Base-by-base conservation (phyloP, 2,329 filamentous ascomycete genomes). In the Ophiostoma fasciatum region DNA sequence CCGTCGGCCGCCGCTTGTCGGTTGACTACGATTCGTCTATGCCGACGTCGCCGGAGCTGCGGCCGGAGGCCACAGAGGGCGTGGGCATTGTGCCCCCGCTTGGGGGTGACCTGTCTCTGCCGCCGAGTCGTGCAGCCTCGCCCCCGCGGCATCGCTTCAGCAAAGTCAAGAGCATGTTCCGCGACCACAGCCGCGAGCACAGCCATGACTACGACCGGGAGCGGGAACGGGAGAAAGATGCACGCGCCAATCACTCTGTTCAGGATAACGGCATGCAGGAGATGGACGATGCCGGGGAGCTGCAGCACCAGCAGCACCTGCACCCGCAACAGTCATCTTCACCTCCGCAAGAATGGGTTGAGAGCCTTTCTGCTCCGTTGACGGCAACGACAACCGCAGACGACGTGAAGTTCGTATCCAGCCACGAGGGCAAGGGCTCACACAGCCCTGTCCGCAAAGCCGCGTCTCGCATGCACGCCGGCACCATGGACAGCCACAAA, bases 61-160 rank as follows among this genome's bases (percentile, higher is more conserved):
- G 59, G 25, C 50, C 60, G 5, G 12, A 46, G 8, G 45, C 63
- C 53, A 51, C 64, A 41, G 55, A 71, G 47, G 46, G 60, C 46
- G 21, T 44, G 7, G 55, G 58, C 2, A 62, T 68, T 22, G 65
- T 78, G 35, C 71, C 73, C 4, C 66, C 66, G 11, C 69, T 77
- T 41, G 68, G 68, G 17, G 64, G 71, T 44, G 75, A 80, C 38
- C 52, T 79, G 8, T 81, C 78, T 4, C 69, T 75, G 2, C 60
- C 66, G 4, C 63, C 62, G 7, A 83, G 76, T 47, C 68, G 78
- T 18, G 64, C 70, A 2, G 61, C 62, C 3, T 83, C 80, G 7
- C 78, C 79, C 21, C 59, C 62, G 0, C 68, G 75, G 35, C 78
- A 72, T 36, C 67, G 71, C 1, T 58, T 74, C 39, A 57, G 57